A percentile compares a stretch with the other conserved stretches of the same genome.
Evolutionary conservation across 768 basidiomycete genomes (phyloP).

Genomic region (Termitomyces titanicus): DNA sequence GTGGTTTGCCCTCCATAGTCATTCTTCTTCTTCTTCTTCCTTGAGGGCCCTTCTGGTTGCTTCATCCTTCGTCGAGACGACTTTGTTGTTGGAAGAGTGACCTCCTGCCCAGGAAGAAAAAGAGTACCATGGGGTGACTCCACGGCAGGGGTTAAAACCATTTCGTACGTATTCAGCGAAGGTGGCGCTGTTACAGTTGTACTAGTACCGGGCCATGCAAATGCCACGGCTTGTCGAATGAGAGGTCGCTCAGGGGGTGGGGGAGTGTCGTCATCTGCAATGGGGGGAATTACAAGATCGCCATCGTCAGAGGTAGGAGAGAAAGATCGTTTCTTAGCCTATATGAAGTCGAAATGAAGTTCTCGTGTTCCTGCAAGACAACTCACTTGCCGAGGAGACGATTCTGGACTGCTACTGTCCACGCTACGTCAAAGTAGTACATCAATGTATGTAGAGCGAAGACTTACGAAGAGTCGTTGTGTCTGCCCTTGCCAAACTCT

Average conservation of each 20-base stretch:
- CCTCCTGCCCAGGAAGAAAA: constrained; percentile 57
- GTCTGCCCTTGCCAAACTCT: constrained; percentile 36
- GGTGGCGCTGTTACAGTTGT: constrained; percentile 22
- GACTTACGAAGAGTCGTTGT: constrained; percentile 36
- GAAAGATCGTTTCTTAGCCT: constrained; percentile 47
- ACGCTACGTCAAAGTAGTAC: not conserved
- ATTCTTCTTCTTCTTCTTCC: constrained; percentile 27
- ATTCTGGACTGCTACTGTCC: constrained; percentile 54
- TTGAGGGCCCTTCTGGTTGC: constrained; percentile 24
- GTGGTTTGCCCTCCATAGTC: constrained; percentile 44
- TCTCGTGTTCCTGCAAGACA: not conserved
- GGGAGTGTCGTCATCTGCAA: constrained; percentile 43
- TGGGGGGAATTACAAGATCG: constrained; percentile 33
- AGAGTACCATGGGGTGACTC: constrained; percentile 17
- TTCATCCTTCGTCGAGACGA: constrained; percentile 10
- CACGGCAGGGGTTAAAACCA: constrained; percentile 21
- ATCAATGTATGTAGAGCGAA: not conserved
- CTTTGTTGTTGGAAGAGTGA: constrained; percentile 16
- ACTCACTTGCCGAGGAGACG: constrained; percentile 46
- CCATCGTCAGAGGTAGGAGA: constrained; percentile 53
- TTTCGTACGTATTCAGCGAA: constrained; percentile 40
- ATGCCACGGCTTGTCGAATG: constrained; percentile 58
- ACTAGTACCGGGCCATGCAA: constrained; percentile 31
- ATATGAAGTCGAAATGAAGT: constrained; percentile 8
- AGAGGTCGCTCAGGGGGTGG: constrained; percentile 47